Base-by-base conservation (phyloP, 73 alveolate genomes). In the Urostyla sp. region DNA sequence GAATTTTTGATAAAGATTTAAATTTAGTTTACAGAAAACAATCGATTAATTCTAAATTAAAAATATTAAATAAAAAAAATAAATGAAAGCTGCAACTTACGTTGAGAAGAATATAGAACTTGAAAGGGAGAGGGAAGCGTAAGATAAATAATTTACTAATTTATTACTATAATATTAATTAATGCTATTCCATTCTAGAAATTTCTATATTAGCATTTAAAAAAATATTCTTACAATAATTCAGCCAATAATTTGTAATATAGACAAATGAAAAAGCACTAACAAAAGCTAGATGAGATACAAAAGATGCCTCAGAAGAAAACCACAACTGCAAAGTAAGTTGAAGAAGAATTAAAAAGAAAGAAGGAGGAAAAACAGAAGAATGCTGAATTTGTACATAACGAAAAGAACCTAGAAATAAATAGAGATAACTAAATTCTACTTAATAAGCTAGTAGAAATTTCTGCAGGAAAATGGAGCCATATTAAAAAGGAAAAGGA, bases 381-480 rank as follows among this genome's bases (percentile, higher is more conserved):
- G 59, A 73, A 80, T 31, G 36, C 53, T 24, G 92, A 77, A 13
- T 83, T 83, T 76, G 16, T 72, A 30, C 56, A n/a, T 30, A 61
- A 63, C 11, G 90, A 80, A 45, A 67, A 67, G 26, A 80, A 80
- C 35, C 46, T 56, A 18, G 90, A 59, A 53, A 80, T 80, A 4
- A 80, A 80, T 51, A 61, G 79, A 35, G 84, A 67, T 30, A 80
- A 80, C 72, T 28, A 80, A 51, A 54, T 67, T n/a, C 52, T 80
- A 0, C 67, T 80, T 0, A 72, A 80, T 37, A 67, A 67, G 37
- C 77, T 80, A 20, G 80, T 80, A 10, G 90, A 80, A 45, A 80
- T 80, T 40, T 63, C 84, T 28, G 75, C 79, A 26, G 90, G 90
- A 16, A 54, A 83, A 73, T 60, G 92, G 92, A 31, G 75, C 44